A percentile compares a stretch with the other conserved stretches of the same genome.
Evolutionary conservation across 345 rosid genomes (phyloP).

Genomic region (Dipteronia dyeriana): DNA sequence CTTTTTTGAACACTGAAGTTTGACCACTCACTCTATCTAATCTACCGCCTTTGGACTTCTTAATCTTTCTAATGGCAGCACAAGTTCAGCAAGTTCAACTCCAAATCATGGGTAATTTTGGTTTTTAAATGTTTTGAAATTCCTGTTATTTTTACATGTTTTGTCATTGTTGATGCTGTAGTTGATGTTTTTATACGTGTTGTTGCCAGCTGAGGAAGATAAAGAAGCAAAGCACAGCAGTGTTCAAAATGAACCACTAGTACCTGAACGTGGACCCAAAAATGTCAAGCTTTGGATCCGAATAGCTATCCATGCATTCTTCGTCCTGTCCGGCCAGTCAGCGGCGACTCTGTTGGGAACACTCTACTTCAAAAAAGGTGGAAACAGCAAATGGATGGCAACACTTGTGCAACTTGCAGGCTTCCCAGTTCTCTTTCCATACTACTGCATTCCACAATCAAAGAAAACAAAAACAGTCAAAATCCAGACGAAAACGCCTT

Average conservation of each 20-base stretch:
- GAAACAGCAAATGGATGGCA: conserved; percentile 53
- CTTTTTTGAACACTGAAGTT: no score
- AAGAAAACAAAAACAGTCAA: not conserved
- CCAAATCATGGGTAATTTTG: not conserved
- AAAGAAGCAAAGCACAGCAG: conserved; percentile 15
- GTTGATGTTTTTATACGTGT: not conserved
- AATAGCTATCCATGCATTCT: conserved; percentile 23
- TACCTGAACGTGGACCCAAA: not conserved
- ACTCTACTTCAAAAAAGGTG: conserved; percentile 49
- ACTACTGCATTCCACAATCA: conserved; percentile 28
- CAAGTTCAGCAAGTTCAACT: not conserved
- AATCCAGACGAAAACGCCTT: not conserved
- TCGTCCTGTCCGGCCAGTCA: conserved; percentile 45
- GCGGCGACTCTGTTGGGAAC: conserved; percentile 43
- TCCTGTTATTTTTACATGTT: no score
- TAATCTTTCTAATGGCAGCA: not conserved
- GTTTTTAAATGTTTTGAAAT: not conserved
- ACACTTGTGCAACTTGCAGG: conserved; percentile 47
- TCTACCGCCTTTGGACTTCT: no score
- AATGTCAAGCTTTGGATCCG: conserved; percentile 18
- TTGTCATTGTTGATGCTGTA: no score
- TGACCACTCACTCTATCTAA: no score
- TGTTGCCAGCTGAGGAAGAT: conserved; percentile 22
- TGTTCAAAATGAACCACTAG: no score
- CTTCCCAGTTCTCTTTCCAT: conserved; percentile 55